Evolutionary conservation across 371 early-diverging fungal species (phyloP).

Genomic region (Dichotomocladium elegans): DNA sequence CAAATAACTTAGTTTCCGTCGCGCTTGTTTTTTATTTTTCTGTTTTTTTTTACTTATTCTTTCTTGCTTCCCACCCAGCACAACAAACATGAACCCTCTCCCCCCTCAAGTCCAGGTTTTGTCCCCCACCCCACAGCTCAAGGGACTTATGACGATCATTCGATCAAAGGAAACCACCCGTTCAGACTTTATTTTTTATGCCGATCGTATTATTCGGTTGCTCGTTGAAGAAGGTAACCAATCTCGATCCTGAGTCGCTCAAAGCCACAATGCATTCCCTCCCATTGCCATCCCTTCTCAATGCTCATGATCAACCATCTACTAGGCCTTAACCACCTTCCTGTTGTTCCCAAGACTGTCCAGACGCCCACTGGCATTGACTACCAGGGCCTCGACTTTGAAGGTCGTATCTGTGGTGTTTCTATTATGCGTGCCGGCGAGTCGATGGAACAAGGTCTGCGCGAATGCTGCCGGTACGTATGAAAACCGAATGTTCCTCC

Average conservation of each 20-base stretch:
- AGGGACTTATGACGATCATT: constrained; percentile 83
- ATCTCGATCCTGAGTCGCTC: no score
- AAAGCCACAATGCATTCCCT: no score
- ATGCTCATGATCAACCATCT: not conserved
- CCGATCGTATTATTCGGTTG: constrained; percentile 88
- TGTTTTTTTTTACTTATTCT: constrained; percentile 10
- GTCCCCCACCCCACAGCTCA: constrained; percentile 73
- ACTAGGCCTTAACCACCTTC: constrained; percentile 83
- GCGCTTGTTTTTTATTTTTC: no score
- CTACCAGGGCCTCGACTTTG: constrained; percentile 75
- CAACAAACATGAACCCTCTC: constrained; percentile 17
- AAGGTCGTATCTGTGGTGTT: constrained; percentile 92
- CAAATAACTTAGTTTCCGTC: no score
- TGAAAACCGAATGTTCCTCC: not conserved
- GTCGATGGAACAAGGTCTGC: constrained; percentile 89
- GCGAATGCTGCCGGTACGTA: constrained; percentile 78
- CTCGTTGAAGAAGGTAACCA: constrained; percentile 37
- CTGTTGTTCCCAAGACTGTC: constrained; percentile 76
- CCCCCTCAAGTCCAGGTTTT: constrained; percentile 68
- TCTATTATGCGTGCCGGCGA: constrained; percentile 96
- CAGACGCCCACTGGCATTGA: constrained; percentile 72
- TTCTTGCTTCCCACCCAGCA: not conserved
- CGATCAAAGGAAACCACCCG: constrained; percentile 76
- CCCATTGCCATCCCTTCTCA: not conserved
- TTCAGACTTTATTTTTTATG: constrained; percentile 90